phyloP scores from a whole-genome alignment of 768 basidiomycete genomes.

The Podaxis pistillaris region DNA sequence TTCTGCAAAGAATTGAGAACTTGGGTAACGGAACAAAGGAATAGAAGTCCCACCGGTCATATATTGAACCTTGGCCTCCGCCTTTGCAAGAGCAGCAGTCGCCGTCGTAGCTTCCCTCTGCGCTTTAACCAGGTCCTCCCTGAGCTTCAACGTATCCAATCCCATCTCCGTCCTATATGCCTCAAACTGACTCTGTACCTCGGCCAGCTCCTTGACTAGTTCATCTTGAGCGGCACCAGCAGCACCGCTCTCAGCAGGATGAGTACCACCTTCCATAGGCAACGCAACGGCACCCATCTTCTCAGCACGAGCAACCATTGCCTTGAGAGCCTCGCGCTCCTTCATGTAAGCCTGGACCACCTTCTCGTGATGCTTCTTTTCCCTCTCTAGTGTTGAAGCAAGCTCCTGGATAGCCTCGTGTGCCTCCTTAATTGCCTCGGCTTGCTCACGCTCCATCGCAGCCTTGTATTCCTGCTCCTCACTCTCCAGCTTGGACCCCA shows the following conservation, averaged over 20 bases:
- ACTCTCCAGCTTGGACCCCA: slow-evolving; percentile 82
- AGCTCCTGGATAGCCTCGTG: slow-evolving; percentile 83
- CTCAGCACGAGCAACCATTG: slow-evolving; percentile 63
- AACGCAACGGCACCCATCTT: slow-evolving; percentile 22
- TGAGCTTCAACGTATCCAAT: slow-evolving; percentile 65
- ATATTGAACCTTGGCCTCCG: slow-evolving; percentile 79
- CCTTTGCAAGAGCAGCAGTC: slow-evolving; percentile 72
- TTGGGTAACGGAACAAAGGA: neutral
- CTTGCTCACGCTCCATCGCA: slow-evolving; percentile 68
- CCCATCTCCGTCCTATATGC: slow-evolving; percentile 79
- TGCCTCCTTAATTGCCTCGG: slow-evolving; percentile 82
- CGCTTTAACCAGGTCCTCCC: slow-evolving; percentile 64
- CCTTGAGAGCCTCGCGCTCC: slow-evolving; percentile 83
- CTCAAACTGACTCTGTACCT: slow-evolving; percentile 80
- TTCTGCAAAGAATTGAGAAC: slow-evolving; percentile 38
- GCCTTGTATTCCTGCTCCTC: slow-evolving; percentile 79
- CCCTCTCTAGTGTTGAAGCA: slow-evolving; percentile 72
- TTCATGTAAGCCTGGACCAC: slow-evolving; percentile 79
- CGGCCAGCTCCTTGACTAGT: slow-evolving; percentile 58
- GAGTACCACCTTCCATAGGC: slow-evolving; percentile 19
- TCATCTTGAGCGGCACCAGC: slow-evolving; percentile 26
- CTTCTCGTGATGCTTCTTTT: slow-evolving; percentile 68
- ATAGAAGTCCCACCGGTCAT: slow-evolving; percentile 56
- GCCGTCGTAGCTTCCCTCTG: slow-evolving; percentile 69
- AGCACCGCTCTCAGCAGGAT: slow-evolving; percentile 2